Base-by-base conservation (phyloP, 352 stramenopile species). In the Globisporangium emineosum region DNA sequence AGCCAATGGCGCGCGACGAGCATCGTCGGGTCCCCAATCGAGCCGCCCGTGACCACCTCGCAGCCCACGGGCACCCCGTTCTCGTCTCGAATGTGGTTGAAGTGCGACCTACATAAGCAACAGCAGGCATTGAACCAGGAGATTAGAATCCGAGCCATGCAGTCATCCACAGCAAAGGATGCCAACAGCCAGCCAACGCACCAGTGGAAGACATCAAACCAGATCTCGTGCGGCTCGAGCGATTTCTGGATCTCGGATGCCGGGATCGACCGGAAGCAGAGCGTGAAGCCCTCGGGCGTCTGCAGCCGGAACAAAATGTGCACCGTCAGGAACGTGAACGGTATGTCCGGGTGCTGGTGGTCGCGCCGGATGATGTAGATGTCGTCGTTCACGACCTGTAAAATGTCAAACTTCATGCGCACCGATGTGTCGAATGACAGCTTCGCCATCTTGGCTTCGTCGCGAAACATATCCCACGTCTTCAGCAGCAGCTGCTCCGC, bases 191-290 rank as follows among this genome's bases (percentile, higher is more conserved):
- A 54, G 17, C 3, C 15, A 29, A 66, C 70, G 56, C 65, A 83
- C 75, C 78, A 91, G 60, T 87, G 73, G 60, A 86, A 82, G 12
- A 88, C 70, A 57, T 89, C 79, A 53, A 86, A 88, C 69, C 73
- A 89, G 37, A 79, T 67, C 65, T 89, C 81, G 54, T 86, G 69
- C 25, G 70, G 66, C 40, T 79, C 53, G 25, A 89, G 64, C 19
- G 66, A 53, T 3, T 73, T 61, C 61, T 81, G 69, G 59, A 90
- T 64, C 43, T 83, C 71, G 2, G 81, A 73, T 21, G 79, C 53
- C 1, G 79, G 74, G 52, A 90, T 79, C 37, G 77, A 88, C 19
- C 79, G 77, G 66, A 89, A 86, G 55, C 74, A 86, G 7, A 89
- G 52, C 25, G 79, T 73, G 56, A 75, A 90, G 10, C 81, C 81